Evolutionary conservation across 805 yeast genomes (phyloP).

Genomic region (Wickerhamomyces alni): DNA sequence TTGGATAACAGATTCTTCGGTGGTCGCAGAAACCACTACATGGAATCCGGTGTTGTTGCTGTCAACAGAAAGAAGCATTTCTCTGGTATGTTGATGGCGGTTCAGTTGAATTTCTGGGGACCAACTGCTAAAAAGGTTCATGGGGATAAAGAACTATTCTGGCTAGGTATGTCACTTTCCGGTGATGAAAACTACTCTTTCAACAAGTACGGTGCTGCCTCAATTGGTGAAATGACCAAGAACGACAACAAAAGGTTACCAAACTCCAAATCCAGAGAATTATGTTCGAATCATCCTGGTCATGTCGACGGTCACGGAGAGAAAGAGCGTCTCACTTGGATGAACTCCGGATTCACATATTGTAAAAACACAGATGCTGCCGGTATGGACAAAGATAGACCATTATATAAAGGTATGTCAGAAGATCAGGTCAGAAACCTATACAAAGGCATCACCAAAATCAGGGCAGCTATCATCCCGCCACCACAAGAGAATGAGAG

Average conservation of each 20-base stretch:
- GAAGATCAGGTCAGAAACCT: conserved; percentile 24
- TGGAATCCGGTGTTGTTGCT: conserved; percentile 34
- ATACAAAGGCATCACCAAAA: conserved; percentile 26
- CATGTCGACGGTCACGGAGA: conserved; percentile 45
- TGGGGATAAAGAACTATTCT: conserved; percentile 57
- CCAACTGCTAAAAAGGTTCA: conserved; percentile 33
- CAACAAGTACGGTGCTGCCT: conserved; percentile 29
- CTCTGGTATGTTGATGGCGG: conserved; percentile 17
- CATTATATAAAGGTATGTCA: conserved; percentile 25
- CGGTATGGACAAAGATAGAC: conserved; percentile 30
- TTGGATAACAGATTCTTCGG: conserved; percentile 32
- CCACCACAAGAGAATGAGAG: conserved; percentile 26
- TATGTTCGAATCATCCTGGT: conserved; percentile 60
- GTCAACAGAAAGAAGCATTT: conserved; percentile 24
- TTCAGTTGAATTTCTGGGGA: conserved; percentile 18
- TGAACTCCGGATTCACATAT: conserved; percentile 61
- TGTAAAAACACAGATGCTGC: conserved; percentile 41
- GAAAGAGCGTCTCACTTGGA: conserved; percentile 39
- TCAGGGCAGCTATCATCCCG: conserved; percentile 35
- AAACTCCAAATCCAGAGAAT: conserved; percentile 26
- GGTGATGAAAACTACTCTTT: conserved; percentile 33
- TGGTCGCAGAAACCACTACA: conserved; percentile 20
- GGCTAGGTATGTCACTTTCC: conserved; percentile 55
- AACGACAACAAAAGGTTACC: conserved; percentile 14
- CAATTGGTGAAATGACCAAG: conserved; percentile 29